Conservation (phyloP, 371 early-diverging fungal genomes). For the Blakeslea trispora region DNA sequence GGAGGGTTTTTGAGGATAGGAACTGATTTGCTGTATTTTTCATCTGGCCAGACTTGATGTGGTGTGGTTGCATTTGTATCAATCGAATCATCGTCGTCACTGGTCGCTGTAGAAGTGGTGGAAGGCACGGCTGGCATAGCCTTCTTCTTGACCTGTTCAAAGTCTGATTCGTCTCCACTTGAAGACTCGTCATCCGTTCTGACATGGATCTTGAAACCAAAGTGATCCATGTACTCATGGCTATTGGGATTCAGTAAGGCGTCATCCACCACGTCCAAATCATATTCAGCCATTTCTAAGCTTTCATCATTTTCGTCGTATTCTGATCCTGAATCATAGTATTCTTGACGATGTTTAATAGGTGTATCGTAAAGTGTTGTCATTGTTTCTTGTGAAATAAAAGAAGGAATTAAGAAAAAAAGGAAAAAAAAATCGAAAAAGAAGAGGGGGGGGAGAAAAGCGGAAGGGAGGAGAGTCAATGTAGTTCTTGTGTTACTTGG, state of each 20-base stretch:
- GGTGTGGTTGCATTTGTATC: not conserved
- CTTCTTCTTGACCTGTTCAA: conserved; percentile 10
- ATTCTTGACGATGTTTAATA: not conserved
- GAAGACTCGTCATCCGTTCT: conserved; percentile 47
- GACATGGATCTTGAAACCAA: conserved; percentile 47
- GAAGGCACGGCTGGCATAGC: not conserved
- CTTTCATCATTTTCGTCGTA: conserved; percentile 12
- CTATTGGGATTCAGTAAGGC: conserved; percentile 39
- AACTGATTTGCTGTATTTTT: not conserved
- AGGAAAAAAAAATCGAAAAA: not conserved
- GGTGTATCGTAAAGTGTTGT: conserved; percentile 13
- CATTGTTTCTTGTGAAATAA: not conserved
- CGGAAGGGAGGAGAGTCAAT: too few species aligned
- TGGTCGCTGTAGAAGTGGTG: conserved; percentile 7
- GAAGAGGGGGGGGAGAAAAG: not conserved
- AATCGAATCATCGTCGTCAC: conserved; percentile 14
- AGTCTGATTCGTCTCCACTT: conserved; percentile 31
- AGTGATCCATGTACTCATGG: conserved; percentile 43
- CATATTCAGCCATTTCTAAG: conserved; percentile 30
- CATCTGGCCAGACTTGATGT: not conserved
- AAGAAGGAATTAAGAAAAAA: not conserved
- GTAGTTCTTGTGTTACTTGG: not conserved
- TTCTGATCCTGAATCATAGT: conserved; percentile 12
- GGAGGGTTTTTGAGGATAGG: conserved; percentile 3
- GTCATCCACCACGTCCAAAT: conserved; percentile 49